These are phyloP conservation scores for Vitis amurensis DNA, from an alignment of 164 flowering plant species.

Conservation along the genomic window DNA sequence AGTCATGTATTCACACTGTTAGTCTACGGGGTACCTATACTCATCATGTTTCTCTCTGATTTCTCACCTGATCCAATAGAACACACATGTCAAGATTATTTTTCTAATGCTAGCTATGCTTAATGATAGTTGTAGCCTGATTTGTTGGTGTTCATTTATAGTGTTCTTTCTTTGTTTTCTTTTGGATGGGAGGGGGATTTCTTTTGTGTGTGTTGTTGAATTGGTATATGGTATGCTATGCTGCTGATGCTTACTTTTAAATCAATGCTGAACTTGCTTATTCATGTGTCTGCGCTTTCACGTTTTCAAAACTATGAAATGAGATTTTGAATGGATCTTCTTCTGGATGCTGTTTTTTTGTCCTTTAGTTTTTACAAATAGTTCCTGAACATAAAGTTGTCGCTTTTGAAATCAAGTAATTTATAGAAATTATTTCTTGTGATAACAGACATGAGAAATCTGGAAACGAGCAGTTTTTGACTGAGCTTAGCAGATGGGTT, in stretches of 20 bases:
- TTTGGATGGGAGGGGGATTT: too few species aligned
- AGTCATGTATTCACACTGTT: not conserved
- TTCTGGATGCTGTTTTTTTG: too few species aligned
- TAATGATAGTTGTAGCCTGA: too few species aligned
- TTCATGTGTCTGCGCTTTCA: not conserved
- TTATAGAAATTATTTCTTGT: constrained; percentile 4
- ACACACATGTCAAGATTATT: not conserved
- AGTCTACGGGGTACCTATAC: not conserved
- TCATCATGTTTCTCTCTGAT: not conserved
- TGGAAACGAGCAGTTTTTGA: constrained; percentile 90
- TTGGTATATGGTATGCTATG: too few species aligned
- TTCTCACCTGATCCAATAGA: not conserved
- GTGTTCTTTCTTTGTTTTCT: too few species aligned
- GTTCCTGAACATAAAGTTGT: too few species aligned
- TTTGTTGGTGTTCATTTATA: too few species aligned
- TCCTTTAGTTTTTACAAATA: too few species aligned
- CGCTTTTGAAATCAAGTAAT: not conserved
- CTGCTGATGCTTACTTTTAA: not conserved
- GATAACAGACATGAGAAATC: constrained; percentile 74
- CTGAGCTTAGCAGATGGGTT: constrained; percentile 97
- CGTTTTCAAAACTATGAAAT: not conserved
- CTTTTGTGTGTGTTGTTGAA: too few species aligned
- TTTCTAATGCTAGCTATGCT: not conserved
- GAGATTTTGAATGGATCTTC: not conserved
- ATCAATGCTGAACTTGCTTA: too few species aligned